A percentile compares a stretch with the other conserved stretches of the same genome.
These are phyloP conservation scores for Nemania sp. DNA, from an alignment of 2,329 filamentous ascomycete species.

Conservation along the genomic window DNA sequence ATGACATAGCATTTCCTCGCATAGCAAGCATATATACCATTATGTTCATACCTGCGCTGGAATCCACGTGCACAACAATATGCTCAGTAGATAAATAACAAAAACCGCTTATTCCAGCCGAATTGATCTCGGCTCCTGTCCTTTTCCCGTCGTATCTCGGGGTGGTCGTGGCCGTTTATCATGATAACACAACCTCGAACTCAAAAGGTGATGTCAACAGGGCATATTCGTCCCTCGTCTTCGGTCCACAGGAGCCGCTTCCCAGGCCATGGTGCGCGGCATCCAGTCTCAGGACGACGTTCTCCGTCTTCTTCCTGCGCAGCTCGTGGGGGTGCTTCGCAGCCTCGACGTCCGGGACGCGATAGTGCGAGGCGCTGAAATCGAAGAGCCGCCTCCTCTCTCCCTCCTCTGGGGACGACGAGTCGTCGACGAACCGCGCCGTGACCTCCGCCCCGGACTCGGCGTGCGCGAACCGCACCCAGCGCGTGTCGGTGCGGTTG, in stretches of 20 bases:
- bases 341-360: constrained; percentile 55
- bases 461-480: constrained; percentile 51
- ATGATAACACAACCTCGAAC: constrained; percentile 46
- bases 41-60: too few species aligned
- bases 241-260: constrained; percentile 64
- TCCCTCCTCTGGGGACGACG: constrained; percentile 36
- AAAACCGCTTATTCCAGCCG: too few species aligned
- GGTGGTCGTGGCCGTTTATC: not conserved
- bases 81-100: too few species aligned
- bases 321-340: constrained; percentile 69
- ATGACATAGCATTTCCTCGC: too few species aligned
- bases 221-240: constrained; percentile 54
- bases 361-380: constrained; percentile 62
- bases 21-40: too few species aligned
- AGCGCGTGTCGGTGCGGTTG: constrained; percentile 67
- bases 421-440: constrained; percentile 38
- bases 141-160: too few species aligned
- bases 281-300: constrained; percentile 62
- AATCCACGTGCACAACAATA: too few species aligned
- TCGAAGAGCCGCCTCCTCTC: constrained; percentile 49
- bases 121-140: too few species aligned
- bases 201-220: constrained; percentile 48
- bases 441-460: constrained; percentile 33
- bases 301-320: constrained; percentile 53
- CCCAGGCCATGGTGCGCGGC: constrained; percentile 66